These are phyloP conservation scores for Hyphodiscus sp. DNA, from an alignment of 2,329 filamentous ascomycete genomes.

Conservation along the genomic window DNA sequence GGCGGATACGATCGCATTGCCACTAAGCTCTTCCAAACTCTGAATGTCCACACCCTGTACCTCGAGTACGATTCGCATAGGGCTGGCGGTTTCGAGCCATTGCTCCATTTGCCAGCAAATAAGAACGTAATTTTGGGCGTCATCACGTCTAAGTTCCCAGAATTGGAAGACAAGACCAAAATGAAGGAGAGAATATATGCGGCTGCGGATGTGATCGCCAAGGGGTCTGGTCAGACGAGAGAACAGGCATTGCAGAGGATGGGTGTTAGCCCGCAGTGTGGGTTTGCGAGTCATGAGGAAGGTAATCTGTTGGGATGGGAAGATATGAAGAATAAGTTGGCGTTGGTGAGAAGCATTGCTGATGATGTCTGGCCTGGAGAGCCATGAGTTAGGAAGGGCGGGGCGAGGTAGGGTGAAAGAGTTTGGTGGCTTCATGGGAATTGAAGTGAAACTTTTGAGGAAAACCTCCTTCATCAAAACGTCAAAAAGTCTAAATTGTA, in stretches of 20 bases:
- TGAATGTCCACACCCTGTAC: slow-evolving; percentile 62
- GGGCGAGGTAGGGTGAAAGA: too few relatives aligned
- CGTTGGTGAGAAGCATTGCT: slow-evolving; percentile 63
- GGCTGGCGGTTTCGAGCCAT: slow-evolving; percentile 59
- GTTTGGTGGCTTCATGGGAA: too few relatives aligned
- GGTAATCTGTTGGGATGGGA: slow-evolving; percentile 64
- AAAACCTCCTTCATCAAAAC: too few relatives aligned
- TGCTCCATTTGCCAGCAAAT: slow-evolving; percentile 51
- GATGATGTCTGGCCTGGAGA: slow-evolving; percentile 58
- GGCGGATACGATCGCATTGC: slow-evolving; percentile 63
- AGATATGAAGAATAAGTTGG: slow-evolving; percentile 68
- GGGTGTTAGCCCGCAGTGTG: slow-evolving; percentile 64
- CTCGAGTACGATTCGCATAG: slow-evolving; percentile 63
- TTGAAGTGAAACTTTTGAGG: too few relatives aligned
- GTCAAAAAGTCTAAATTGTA: too few relatives aligned
- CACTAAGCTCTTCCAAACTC: slow-evolving; percentile 55
- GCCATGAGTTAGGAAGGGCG: slow-evolving; percentile 9
- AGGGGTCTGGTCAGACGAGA: slow-evolving; percentile 56
- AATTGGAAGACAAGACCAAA: slow-evolving; percentile 57
- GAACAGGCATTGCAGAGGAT: slow-evolving; percentile 65
- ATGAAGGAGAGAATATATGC: slow-evolving; percentile 51
- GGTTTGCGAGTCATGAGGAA: slow-evolving; percentile 39
- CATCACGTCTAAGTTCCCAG: slow-evolving; percentile 55
- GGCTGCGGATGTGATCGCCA: slow-evolving; percentile 62
- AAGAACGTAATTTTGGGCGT: slow-evolving; percentile 60